Evolutionary conservation across 257 asterid genomes (phyloP), one percentile per base, ranked within the genome.

Genomic region (Solanum microdontum): DNA sequence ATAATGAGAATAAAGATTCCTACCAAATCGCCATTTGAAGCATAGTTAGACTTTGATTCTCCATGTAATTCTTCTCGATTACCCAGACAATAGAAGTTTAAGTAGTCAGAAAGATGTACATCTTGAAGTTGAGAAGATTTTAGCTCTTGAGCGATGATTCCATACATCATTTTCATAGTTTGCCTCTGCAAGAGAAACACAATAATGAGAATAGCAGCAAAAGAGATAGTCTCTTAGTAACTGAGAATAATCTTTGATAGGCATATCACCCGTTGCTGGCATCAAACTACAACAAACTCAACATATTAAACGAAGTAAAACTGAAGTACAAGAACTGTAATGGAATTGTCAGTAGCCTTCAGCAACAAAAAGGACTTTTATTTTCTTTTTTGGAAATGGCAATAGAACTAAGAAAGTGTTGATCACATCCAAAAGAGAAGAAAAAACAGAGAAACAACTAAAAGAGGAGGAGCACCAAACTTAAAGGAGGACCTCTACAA

Each of bases 161-260:
- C 91, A 87, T 92, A 92, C 94, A 92, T 92, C 93, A 91, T 91
- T 87, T 90, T 87, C 92, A 92, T 92, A 21, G 94, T 91, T 86
- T 91, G 94, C 74, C 95, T 92, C 98, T 95, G 84, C 88, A 91
- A 86, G 72, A 84, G 43, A 43, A 89, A 84, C 82, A 23, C 3
- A 36, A 43, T 73, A 84, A 82, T 82, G 85, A 84, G 85, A 75
- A 76, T 66, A 75, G 69, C 72, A 36, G 70, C 37, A 24, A 72
- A 58, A 15, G 48, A 69, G 34, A 39, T 7, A 75, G 37, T 33
- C 34, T 45, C 85, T 48, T 51, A 28, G 69, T 19, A 82, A 82
- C 85, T 48, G 24, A 45, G 43, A 82, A 28, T 40, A 82, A 82
- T 30, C 24, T 82, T 48, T 17, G 69, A 82, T 82, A 45, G 55